Percentiles rank a stretch among this genome's conserved stretches.
Evolutionary conservation across 257 asterid species (phyloP).

Genomic region (Solanum boliviense): DNA sequence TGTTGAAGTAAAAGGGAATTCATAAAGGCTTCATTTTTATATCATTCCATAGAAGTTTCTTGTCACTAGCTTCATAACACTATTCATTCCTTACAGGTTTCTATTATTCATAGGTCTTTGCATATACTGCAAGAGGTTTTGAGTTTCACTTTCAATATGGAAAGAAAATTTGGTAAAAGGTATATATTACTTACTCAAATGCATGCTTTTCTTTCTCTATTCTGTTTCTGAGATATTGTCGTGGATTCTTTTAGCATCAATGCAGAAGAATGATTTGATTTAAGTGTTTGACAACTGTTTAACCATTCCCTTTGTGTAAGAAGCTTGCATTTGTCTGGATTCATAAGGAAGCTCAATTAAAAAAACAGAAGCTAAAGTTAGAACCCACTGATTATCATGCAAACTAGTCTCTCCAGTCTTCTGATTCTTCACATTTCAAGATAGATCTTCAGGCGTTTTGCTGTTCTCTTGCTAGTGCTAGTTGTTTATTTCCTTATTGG

Average conservation of each 20-base stretch:
- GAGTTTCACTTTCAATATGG: slow-evolving; percentile 35
- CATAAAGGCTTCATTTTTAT: neutral
- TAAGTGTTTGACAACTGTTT: neutral
- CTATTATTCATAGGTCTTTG: slow-evolving; percentile 53
- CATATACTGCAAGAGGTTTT: slow-evolving; percentile 50
- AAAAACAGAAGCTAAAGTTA: neutral
- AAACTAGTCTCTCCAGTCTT: neutral
- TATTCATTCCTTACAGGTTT: slow-evolving; percentile 40
- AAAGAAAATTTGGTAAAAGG: slow-evolving; percentile 37
- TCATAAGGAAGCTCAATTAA: neutral
- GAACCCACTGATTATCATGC: neutral
- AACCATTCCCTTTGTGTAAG: neutral
- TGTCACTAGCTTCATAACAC: neutral
- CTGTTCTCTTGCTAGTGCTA: neutral
- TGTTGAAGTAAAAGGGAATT: neutral
- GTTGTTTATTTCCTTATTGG: neutral
- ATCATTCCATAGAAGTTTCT: neutral
- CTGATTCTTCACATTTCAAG: neutral
- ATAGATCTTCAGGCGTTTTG: neutral
- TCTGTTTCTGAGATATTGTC: neutral
- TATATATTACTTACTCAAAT: slow-evolving; percentile 14
- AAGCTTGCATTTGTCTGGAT: neutral
- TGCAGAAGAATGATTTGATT: neutral
- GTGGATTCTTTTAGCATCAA: neutral
- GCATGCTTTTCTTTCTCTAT: slow-evolving; percentile 1